Evolutionary conservation across 768 basidiomycete genomes (phyloP).

Genomic region (Tricholoma terreum): DNA sequence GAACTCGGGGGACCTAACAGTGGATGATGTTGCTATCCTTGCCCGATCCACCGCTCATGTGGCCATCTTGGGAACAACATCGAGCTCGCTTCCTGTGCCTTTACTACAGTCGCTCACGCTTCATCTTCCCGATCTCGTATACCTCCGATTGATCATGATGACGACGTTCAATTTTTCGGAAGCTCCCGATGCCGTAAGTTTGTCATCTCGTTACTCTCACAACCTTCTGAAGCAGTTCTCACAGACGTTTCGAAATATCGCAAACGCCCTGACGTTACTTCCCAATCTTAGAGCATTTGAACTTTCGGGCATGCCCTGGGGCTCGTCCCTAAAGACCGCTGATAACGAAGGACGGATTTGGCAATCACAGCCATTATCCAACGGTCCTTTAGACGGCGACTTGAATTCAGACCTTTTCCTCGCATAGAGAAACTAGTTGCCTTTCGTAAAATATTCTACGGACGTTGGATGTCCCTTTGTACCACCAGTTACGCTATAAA

Average conservation of each 20-base stretch:
- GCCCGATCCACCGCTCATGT: conserved; percentile 49
- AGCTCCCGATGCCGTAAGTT: conserved; percentile 50
- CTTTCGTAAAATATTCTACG: neutral
- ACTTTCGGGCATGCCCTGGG: conserved; percentile 75
- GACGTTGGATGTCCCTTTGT: neutral
- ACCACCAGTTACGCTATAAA: neutral
- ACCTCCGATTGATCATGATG: conserved; percentile 55
- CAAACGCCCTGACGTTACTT: conserved; percentile 54
- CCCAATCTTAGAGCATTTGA: conserved; percentile 65
- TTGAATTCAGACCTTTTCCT: conserved; percentile 29
- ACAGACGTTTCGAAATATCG: conserved; percentile 61
- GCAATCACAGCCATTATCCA: conserved; percentile 48
- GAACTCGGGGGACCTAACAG: conserved; percentile 55
- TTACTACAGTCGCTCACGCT: conserved; percentile 54
- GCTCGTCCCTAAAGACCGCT: conserved; percentile 45
- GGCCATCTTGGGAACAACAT: conserved; percentile 56
- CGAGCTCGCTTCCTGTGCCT: conserved; percentile 53
- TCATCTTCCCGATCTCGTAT: conserved; percentile 58
- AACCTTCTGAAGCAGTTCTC: conserved; percentile 14
- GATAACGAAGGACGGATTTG: conserved; percentile 46
- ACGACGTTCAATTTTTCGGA: conserved; percentile 50
- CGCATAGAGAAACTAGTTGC: conserved; percentile 23
- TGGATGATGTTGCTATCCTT: conserved; percentile 51
- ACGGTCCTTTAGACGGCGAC: conserved; percentile 28
- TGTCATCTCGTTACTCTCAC: conserved; percentile 9